Evolutionary conservation across 2,329 filamentous ascomycete genomes (phyloP), one percentile per base, ranked within the genome.

Genomic region (Fusarium praegraminearum): DNA sequence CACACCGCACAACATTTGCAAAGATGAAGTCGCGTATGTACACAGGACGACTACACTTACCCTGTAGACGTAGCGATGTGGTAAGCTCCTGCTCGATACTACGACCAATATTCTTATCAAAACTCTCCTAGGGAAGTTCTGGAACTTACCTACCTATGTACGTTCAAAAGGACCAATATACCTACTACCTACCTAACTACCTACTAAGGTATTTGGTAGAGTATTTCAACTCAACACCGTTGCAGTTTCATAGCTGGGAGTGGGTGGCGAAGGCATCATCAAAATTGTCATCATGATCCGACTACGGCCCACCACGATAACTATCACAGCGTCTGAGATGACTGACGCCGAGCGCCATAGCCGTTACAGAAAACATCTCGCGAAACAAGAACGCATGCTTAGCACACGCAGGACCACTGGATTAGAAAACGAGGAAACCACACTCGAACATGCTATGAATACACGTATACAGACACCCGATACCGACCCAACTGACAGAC

Each of bases 301-400:
- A 53, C 56, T 72, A n/a, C 52, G 47, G 24, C 63, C 73, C 8
- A 72, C 68, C 12, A 67, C 62, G 11, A 64, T 75, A 18, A 57
- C 49, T 3, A 46, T 75, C 24, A 65, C 65, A 4, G 43, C 62
- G 3, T 47, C 36, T 7, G 73, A 75, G 24, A 56, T 75, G 28
- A 62, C 55, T 22, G 71, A 74, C 22, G 54, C 67, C 12, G 67
- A 74, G 41, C 63, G 57, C 16, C 73, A 65, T n/a, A 64, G 56
- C 20, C 70, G 61, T 30, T 75, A 74, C 38, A 70, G 66, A 26
- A 69, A 57, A 20, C 58, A 73, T 26, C 63, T 72, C 4, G 43
- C 43, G 24, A 36, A 44, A 12, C 46, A 40, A 12, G 35, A 51
- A 36, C 44, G 41, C 6, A 8, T 10, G 7, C 33, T 9, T 8